Evolutionary conservation across 2,329 filamentous ascomycete genomes (phyloP).

Genomic region (Fusarium tuaranense): DNA sequence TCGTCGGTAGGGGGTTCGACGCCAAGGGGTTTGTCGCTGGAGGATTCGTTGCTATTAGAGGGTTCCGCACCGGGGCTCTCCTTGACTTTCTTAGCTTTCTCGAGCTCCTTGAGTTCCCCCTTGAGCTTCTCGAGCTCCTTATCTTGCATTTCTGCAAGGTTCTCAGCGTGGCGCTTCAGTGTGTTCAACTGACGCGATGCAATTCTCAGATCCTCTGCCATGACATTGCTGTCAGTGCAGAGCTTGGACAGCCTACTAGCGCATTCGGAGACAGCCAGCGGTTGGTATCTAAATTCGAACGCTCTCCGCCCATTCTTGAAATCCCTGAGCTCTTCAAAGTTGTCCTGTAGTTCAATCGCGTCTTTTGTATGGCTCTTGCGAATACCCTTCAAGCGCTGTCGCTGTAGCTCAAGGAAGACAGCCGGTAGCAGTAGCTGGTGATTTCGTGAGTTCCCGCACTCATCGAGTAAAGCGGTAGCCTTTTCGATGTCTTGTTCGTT

Average conservation of each 20-base stretch:
- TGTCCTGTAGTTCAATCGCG: accelerated
- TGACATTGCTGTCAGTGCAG: neutral
- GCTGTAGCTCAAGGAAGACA: neutral
- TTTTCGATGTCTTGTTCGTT: neutral
- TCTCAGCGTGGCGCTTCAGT: neutral
- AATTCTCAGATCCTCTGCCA: neutral
- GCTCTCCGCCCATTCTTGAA: too few relatives aligned
- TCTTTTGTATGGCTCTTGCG: neutral
- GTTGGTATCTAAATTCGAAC: neutral
- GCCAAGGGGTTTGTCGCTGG: too few relatives aligned
- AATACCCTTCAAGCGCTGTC: neutral
- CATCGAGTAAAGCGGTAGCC: neutral
- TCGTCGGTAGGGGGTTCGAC: too few relatives aligned
- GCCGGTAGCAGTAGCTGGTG: neutral
- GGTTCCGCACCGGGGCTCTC: too few relatives aligned
- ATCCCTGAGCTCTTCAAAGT: neutral
- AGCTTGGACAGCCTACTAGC: accelerated
- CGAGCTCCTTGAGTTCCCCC: too few relatives aligned
- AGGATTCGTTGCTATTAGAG: too few relatives aligned
- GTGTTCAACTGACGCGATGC: neutral
- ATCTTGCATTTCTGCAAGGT: neutral
- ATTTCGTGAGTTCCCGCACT: neutral
- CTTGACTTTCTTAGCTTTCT: too few relatives aligned
- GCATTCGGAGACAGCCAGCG: neutral
- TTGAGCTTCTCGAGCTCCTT: too few relatives aligned